Conservation (phyloP, 2,329 filamentous ascomycete genomes). For the Fusarium algeriense region DNA sequence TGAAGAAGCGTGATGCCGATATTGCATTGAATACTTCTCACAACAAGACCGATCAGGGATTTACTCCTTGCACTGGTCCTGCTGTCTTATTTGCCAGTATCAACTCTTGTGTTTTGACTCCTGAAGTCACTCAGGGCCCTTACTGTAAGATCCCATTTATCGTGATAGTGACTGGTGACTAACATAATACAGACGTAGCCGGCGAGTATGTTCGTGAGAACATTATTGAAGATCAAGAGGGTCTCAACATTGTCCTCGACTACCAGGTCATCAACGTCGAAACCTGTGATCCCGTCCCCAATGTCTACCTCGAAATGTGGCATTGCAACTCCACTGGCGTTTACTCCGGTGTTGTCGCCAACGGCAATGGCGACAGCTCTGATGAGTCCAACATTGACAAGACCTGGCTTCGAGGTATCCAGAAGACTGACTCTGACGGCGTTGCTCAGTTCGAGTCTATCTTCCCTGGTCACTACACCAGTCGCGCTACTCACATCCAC, state of each 20-base stretch:
- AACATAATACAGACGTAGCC: constrained; percentile 42
- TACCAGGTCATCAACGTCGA: constrained; percentile 59
- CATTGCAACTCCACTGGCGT: constrained; percentile 62
- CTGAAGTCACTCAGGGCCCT: constrained; percentile 65
- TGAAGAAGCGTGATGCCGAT: constrained; percentile 51
- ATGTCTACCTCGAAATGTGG: constrained; percentile 60
- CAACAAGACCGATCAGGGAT: constrained; percentile 54
- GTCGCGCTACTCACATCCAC: constrained; percentile 63
- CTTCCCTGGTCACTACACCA: constrained; percentile 60
- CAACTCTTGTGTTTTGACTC: constrained; percentile 61
- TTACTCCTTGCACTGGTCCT: constrained; percentile 48
- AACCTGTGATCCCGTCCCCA: constrained; percentile 57
- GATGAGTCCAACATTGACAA: constrained; percentile 50
- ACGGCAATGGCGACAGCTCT: constrained; percentile 59
- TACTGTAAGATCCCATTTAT: constrained; percentile 46
- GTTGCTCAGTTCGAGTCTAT: constrained; percentile 58
- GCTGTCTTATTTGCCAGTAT: constrained; percentile 55
- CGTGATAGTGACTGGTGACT: not conserved
- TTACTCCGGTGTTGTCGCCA: constrained; percentile 57
- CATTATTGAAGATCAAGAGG: constrained; percentile 56
- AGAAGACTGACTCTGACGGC: constrained; percentile 56
- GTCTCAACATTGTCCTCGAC: constrained; percentile 57
- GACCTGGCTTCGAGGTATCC: constrained; percentile 55
- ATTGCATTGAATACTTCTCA: constrained; percentile 51
- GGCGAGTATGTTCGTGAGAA: constrained; percentile 53